Conservation (phyloP, 2,329 filamentous ascomycete genomes). For the Furcasterigmium sp. region DNA sequence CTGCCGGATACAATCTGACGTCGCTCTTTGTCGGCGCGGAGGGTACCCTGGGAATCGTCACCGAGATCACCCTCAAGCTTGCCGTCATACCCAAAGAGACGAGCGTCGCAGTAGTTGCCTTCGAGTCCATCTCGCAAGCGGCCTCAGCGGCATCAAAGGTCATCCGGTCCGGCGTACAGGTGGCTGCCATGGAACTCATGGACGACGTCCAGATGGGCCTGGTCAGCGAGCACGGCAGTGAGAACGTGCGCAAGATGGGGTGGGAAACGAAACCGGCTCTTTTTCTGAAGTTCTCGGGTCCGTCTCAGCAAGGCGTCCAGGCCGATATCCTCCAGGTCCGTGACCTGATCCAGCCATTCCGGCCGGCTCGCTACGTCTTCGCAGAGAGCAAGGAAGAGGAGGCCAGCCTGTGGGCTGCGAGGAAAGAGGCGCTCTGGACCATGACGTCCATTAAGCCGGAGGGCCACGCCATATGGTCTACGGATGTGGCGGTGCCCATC, state of each 20-base stretch:
- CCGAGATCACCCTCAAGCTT: constrained; percentile 72
- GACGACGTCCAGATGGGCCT: constrained; percentile 71
- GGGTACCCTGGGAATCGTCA: constrained; percentile 75
- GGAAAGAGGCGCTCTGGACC: constrained; percentile 60
- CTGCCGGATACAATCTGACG: constrained; percentile 77
- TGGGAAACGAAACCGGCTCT: constrained; percentile 63
- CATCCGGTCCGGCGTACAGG: constrained; percentile 66
- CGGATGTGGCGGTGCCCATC: constrained; percentile 63
- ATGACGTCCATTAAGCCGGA: constrained; percentile 49
- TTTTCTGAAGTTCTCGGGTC: constrained; percentile 68
- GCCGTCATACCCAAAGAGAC: constrained; percentile 67
- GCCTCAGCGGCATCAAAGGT: constrained; percentile 68
- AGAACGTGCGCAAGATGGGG: constrained; percentile 30
- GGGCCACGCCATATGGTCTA: constrained; percentile 56
- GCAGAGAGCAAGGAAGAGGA: constrained; percentile 21
- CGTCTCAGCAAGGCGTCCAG: constrained; percentile 37
- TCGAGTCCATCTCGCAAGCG: constrained; percentile 48
- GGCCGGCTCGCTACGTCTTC: constrained; percentile 53
- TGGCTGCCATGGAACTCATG: constrained; percentile 74
- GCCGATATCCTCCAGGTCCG: constrained; percentile 17
- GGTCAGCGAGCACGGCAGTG: constrained; percentile 51
- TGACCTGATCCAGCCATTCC: constrained; percentile 19
- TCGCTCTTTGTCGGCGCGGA: constrained; percentile 75
- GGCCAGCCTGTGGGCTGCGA: constrained; percentile 54
- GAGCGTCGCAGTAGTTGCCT: constrained; percentile 57